Evolutionary conservation across 2,329 filamentous ascomycete species (phyloP), one percentile per base, ranked within the genome.

Genomic region (Didymella sp.): DNA sequence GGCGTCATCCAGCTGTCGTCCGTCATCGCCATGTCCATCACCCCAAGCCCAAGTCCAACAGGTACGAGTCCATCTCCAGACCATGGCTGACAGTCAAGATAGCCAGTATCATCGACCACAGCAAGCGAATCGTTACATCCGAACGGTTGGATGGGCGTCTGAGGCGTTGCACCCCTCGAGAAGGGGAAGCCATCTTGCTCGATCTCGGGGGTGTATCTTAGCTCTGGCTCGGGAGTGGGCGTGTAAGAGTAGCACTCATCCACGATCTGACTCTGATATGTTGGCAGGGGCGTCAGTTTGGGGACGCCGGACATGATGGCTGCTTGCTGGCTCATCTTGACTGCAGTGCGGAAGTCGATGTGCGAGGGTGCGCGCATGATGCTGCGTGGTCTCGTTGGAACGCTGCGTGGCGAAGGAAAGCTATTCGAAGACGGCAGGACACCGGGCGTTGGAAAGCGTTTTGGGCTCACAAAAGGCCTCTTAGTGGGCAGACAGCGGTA

Each of bases 321-420:
- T 11, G 56, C 58, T 31, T 69, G 67, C 28, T 70, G 60, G 46
- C 62, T 61, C 53, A 70, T 62, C 40, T 73, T 73, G 17, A 62
- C 62, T 8, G 70, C 62, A 22, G 67, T 64, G 44, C 65, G 60
- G 25, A 71, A 67, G 47, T 73, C 70, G 54, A 73, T 73, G 40
- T 69, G 69, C 6, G 70, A 68, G 15, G 66, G 56, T 3, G 66
- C 55, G 48, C 66, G 66, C 54, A 68, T 64, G 25, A 67, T 54
- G 15, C 61, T 62, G 13, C 51, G 61, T 24, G 61, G 64, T 35
- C 59, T 57, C 5, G 61, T 63, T 7, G 62, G 61, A 28, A 65
- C 59, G 44, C 65, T 72, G 37, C 65, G 60, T 30, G 71, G 63
- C 3, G 69, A 70, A 17, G 59, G 51, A 21, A 66, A 56, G 24